Percentiles rank a stretch among this genome's conserved stretches.
These are phyloP conservation scores for Raffaelea deltoideospora DNA, from an alignment of 2,329 filamentous ascomycete genomes.

Conservation along the genomic window DNA sequence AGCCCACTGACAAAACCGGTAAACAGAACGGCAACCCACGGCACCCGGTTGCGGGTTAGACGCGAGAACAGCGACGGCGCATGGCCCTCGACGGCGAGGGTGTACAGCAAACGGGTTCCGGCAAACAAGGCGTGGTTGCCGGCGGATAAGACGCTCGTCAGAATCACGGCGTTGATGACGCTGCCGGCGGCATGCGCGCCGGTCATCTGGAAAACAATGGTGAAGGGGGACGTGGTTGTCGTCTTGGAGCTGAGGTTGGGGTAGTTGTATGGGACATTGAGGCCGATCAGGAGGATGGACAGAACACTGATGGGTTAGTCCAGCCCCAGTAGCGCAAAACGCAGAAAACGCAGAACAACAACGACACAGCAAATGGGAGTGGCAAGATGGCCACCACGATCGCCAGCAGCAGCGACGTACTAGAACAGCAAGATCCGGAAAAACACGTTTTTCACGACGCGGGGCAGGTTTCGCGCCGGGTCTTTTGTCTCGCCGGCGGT, in stretches of 20 bases:
- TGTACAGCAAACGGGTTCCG: conserved; percentile 40
- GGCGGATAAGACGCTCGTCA: conserved; percentile 41
- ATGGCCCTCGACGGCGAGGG: conserved; percentile 36
- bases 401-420: no score
- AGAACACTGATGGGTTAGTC: conserved; percentile 21
- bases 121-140: conserved; percentile 45
- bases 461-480: conserved; percentile 43
- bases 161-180: conserved; percentile 45
- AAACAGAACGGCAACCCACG: conserved; percentile 37
- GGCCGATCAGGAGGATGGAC: conserved; percentile 37
- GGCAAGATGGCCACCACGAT: no score
- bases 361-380: background rate
- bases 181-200: conserved; percentile 38
- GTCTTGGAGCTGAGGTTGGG: conserved; percentile 24
- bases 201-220: conserved; percentile 44
- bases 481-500: conserved; percentile 55
- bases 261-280: conserved; percentile 43
- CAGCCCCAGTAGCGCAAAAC: no score
- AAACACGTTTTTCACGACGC: conserved; percentile 50
- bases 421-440: conserved; percentile 46
- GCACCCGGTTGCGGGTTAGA: conserved; percentile 32
- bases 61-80: conserved; percentile 39
- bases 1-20: conserved; percentile 39
- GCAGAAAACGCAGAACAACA: background rate
- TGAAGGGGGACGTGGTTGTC: conserved; percentile 41